phyloP scores from a whole-genome alignment of 192 early-diverging fungal species.

The Phlyctochytrium arcticum region DNA sequence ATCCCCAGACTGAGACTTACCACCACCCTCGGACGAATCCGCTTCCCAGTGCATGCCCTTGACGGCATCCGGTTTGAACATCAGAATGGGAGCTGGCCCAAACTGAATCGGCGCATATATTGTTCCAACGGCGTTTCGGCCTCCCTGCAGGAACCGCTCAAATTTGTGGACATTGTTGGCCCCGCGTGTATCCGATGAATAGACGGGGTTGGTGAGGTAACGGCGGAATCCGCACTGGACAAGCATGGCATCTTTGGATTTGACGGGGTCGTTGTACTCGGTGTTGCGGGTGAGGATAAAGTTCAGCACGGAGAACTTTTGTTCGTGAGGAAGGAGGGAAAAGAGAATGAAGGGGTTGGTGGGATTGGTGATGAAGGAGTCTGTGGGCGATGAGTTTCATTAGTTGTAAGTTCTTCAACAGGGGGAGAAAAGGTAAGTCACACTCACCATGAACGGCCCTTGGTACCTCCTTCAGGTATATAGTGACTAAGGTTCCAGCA shows the following conservation, averaged over 20 bases:
- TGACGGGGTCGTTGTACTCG: conserved; percentile 67
- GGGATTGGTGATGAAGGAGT: neutral
- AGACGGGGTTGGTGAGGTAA: conserved; percentile 80
- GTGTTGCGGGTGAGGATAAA: conserved; percentile 66
- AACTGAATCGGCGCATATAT: conserved; percentile 91
- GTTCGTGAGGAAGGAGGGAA: conserved; percentile 84
- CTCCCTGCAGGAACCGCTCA: conserved; percentile 83
- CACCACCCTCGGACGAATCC: conserved; percentile 1
- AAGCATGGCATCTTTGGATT: conserved; percentile 90
- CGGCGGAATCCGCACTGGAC: conserved; percentile 86
- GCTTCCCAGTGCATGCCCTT: no score
- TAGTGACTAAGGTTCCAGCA: conserved; percentile 68
- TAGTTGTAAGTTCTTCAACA: neutral
- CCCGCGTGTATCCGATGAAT: conserved; percentile 77
- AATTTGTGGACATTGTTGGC: conserved; percentile 94
- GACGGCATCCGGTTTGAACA: conserved; percentile 68
- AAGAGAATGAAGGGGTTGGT: conserved; percentile 51
- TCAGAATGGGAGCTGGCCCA: conserved; percentile 75
- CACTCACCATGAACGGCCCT: conserved; percentile 6
- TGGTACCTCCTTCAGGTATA: conserved; percentile 50
- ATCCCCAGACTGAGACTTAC: conserved; percentile 3
- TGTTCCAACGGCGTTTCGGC: conserved; percentile 71
- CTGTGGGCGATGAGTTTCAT: no score
- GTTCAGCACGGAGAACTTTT: conserved; percentile 88
- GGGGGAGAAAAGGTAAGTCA: conserved; percentile 3